Percentiles rank a stretch among this genome's conserved stretches.
Conservation (phyloP, 2,329 filamentous ascomycete species). For the Tolypocladium cylindrosporum region DNA sequence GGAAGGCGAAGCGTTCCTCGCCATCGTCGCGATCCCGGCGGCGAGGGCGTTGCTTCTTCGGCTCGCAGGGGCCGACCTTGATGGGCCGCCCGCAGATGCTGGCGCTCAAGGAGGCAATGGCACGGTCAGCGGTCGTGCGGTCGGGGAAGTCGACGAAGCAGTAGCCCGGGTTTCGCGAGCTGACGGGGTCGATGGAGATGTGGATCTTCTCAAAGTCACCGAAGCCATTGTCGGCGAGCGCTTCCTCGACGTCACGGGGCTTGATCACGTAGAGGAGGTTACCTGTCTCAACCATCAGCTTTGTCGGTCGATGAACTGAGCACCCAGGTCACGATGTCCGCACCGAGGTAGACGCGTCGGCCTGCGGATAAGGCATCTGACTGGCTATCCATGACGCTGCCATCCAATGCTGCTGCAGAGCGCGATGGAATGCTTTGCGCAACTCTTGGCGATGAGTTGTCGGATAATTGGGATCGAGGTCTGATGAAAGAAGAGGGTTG, state of each 20-base stretch:
- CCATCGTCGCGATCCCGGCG: slow-evolving; percentile 6
- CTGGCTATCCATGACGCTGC: not conserved
- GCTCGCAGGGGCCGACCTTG: slow-evolving; percentile 55
- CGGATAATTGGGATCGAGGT: too few species aligned
- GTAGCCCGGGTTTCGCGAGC: slow-evolving; percentile 57
- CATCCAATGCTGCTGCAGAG: not conserved
- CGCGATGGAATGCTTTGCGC: not conserved
- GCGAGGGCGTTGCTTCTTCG: slow-evolving; percentile 28
- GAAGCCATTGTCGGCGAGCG: slow-evolving; percentile 34
- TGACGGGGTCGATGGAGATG: slow-evolving; percentile 60
- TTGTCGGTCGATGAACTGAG: not conserved
- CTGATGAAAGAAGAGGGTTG: too few species aligned
- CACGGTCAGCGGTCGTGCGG: slow-evolving; percentile 41
- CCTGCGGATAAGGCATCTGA: slow-evolving; percentile 15
- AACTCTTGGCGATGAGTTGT: not conserved
- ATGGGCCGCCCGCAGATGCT: slow-evolving; percentile 47
- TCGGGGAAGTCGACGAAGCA: slow-evolving; percentile 61
- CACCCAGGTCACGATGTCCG: not conserved
- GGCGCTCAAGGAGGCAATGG: slow-evolving; percentile 43
- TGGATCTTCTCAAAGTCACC: slow-evolving; percentile 44
- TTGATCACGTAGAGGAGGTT: slow-evolving; percentile 47
- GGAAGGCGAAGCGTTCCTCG: slow-evolving; percentile 17
- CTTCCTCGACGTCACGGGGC: slow-evolving; percentile 51
- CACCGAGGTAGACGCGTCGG: slow-evolving; percentile 48
- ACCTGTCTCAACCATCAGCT: slow-evolving; percentile 9